Conservation (phyloP, 2,329 filamentous ascomycete species). For the Trematosphaeria pertusa region DNA sequence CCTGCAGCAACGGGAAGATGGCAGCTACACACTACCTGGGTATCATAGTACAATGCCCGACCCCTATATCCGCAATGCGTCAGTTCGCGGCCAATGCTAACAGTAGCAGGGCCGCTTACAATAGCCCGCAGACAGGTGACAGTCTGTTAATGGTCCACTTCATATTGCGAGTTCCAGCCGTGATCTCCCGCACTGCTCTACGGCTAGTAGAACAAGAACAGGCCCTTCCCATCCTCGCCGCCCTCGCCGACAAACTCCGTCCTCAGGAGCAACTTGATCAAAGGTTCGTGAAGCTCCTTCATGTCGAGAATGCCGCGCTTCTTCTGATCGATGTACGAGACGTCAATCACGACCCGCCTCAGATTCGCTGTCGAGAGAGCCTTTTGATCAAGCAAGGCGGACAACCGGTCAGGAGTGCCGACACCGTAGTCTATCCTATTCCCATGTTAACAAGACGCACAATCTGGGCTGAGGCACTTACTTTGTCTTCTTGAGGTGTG, state of each 20-base stretch:
- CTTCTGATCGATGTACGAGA: conserved; percentile 92
- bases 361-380: conserved; percentile 74
- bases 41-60: too few species aligned
- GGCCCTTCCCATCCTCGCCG: conserved; percentile 31
- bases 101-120: too few species aligned
- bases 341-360: conserved; percentile 84
- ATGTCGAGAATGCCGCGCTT: conserved; percentile 94
- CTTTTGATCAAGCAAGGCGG: conserved; percentile 82
- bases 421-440: conserved; percentile 82
- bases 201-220: conserved; percentile 43
- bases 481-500: conserved; percentile 71
- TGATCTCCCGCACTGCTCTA: too few species aligned
- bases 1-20: too few species aligned
- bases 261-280: conserved; percentile 75
- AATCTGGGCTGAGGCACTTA: conserved; percentile 28
- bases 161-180: too few species aligned
- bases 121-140: too few species aligned
- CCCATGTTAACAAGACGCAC: conserved; percentile 29
- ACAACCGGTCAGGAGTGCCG: conserved; percentile 84
- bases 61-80: too few species aligned
- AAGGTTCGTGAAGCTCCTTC: conserved; percentile 85
- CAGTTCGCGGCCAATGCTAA: too few species aligned
- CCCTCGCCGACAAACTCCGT: conserved; percentile 65
- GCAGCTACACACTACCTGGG: too few species aligned
- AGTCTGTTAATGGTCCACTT: too few species aligned